Evolutionary conservation across 2,329 filamentous ascomycete genomes (phyloP).

Genomic region (Ilyonectria robusta): DNA sequence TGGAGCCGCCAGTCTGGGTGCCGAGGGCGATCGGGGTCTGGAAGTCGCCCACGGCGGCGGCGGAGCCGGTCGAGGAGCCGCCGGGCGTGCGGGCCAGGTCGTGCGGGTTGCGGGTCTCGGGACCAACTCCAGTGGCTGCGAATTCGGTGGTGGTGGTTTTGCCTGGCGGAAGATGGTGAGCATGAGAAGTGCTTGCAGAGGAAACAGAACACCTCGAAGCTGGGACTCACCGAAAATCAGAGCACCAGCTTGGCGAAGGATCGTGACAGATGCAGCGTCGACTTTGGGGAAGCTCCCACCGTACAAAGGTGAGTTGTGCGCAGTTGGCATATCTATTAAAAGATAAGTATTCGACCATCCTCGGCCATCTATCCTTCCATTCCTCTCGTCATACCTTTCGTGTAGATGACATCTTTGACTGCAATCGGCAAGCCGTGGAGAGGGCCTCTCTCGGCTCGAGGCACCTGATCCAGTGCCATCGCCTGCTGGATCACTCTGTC

Average conservation of each 20-base stretch:
- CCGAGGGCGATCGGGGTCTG: conserved; percentile 74
- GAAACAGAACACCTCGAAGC: no score
- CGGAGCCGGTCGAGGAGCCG: conserved; percentile 78
- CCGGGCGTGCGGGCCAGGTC: conserved; percentile 75
- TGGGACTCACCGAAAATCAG: conserved; percentile 60
- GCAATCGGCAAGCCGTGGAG: no score
- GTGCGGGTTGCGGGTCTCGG: conserved; percentile 74
- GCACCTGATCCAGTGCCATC: no score
- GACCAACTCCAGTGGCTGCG: conserved; percentile 67
- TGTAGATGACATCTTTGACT: no score
- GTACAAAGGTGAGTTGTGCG: conserved; percentile 70
- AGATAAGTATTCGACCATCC: no score
- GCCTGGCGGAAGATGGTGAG: conserved; percentile 21
- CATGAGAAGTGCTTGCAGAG: background rate
- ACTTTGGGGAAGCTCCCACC: conserved; percentile 58
- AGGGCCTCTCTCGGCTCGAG: no score
- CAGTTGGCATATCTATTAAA: conserved; percentile 68
- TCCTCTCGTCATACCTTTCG: no score
- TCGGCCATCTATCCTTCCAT: no score
- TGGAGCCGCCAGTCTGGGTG: conserved; percentile 77
- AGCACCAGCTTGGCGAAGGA: conserved; percentile 69
- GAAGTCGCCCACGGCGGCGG: conserved; percentile 75
- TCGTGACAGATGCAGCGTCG: conserved; percentile 67
- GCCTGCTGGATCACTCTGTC: no score
- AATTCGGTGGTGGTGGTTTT: conserved; percentile 73